phyloP scores from a whole-genome alignment of 305 asterid genomes.

The Coffea humblotiana region DNA sequence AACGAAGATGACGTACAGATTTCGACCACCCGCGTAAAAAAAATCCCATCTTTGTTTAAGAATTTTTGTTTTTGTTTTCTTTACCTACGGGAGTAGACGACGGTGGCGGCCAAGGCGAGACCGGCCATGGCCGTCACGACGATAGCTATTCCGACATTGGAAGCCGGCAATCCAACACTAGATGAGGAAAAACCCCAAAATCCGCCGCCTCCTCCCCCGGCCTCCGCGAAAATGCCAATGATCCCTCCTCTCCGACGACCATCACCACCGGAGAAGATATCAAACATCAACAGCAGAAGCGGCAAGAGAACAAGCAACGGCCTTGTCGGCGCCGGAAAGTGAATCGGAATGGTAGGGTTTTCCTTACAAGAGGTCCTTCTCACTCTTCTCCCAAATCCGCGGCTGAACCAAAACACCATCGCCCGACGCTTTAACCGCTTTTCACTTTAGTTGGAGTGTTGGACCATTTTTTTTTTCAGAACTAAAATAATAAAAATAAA shows the following conservation, averaged over 20 bases:
- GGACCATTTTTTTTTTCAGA: no score
- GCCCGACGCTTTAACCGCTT: background rate
- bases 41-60: background rate
- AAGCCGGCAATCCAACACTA: constrained; percentile 15
- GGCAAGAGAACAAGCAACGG: constrained; percentile 23
- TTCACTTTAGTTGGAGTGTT: no score
- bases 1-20: background rate
- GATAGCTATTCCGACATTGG: constrained; percentile 62
- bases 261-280: constrained; percentile 55
- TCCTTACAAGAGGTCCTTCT: background rate
- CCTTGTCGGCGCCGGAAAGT: background rate
- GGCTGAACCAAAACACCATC: constrained; percentile 12
- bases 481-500: no score
- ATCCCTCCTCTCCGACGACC: constrained; percentile 43
- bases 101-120: constrained; percentile 73
- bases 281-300: constrained; percentile 41
- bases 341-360: no score
- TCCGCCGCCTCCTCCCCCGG: constrained; percentile 36
- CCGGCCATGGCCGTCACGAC: constrained; percentile 84
- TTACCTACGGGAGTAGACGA: constrained; percentile 68
- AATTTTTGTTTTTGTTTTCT: background rate
- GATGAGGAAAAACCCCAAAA: constrained; percentile 15
- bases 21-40: background rate
- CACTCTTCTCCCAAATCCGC: constrained; percentile 12
- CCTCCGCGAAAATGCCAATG: constrained; percentile 47